A percentile compares a stretch with the other conserved stretches of the same genome.
phyloP scores from a whole-genome alignment of 2,329 filamentous ascomycete species.

The Beauveria scarabaeidicola region DNA sequence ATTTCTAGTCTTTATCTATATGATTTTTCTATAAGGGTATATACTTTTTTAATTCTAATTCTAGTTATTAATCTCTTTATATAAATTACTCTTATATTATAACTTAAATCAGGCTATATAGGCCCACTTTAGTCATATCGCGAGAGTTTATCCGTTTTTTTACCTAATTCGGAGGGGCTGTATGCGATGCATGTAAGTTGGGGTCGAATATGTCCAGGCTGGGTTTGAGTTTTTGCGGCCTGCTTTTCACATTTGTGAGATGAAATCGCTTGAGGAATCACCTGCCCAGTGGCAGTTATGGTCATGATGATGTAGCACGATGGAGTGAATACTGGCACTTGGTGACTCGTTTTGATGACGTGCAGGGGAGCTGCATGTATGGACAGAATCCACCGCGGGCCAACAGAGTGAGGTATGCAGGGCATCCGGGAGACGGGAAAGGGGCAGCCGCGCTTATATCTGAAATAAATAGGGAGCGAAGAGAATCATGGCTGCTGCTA shows the following conservation, averaged over 20 bases:
- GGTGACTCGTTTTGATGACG: background rate
- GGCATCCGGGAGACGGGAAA: background rate
- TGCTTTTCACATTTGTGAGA: background rate
- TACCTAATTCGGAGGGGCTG: background rate
- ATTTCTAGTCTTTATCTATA: no score
- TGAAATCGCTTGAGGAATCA: background rate
- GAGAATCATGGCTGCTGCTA: background rate
- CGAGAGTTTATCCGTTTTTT: background rate
- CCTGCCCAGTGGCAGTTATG: background rate
- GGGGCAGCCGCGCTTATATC: slow-evolving; percentile 8
- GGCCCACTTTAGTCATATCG: no score
- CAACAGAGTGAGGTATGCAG: background rate
- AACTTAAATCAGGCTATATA: no score
- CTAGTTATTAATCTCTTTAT: no score
- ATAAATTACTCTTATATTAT: no score
- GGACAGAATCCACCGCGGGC: background rate
- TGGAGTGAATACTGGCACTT: background rate
- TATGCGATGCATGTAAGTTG: background rate
- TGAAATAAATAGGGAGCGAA: background rate
- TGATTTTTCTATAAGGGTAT: no score
- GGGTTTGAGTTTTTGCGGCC: no score
- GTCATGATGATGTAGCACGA: background rate
- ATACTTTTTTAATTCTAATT: no score
- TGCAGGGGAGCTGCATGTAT: background rate
- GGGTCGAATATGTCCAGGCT: background rate